Conservation (phyloP, 805 yeast genomes). For the Yamadazyma philogaea region DNA sequence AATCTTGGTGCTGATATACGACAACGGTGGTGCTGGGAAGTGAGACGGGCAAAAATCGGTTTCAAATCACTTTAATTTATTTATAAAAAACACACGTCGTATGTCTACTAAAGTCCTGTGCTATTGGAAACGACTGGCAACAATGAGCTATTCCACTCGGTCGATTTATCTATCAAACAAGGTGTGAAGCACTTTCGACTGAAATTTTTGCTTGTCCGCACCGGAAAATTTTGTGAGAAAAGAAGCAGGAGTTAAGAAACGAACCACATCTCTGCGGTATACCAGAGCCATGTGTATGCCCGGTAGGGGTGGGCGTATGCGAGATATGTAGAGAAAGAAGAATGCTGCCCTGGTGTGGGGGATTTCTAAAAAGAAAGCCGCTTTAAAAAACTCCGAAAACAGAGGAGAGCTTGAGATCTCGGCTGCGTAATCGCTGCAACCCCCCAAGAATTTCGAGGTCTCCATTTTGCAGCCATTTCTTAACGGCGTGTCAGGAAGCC, state of each 20-base stretch:
- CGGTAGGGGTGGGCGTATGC: too few species aligned
- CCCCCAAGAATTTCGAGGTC: background rate
- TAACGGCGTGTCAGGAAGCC: background rate
- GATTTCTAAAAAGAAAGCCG: background rate
- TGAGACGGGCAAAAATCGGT: background rate
- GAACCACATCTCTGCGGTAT: background rate
- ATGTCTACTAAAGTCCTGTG: too few species aligned
- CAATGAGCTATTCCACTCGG: background rate
- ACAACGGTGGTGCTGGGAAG: background rate
- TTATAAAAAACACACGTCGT: too few species aligned
- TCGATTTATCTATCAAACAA: background rate
- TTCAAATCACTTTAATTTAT: background rate
- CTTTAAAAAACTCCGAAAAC: background rate
- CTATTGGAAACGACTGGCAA: background rate
- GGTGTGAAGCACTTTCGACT: background rate
- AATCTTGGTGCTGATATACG: slow-evolving; percentile 1
- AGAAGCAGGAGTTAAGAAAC: background rate
- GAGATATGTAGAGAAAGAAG: too few species aligned
- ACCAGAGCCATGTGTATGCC: too few species aligned
- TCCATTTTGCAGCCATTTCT: slow-evolving; percentile 6
- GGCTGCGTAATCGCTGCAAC: background rate
- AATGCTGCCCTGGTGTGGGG: too few species aligned
- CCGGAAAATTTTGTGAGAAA: background rate
- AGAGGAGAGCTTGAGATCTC: background rate
- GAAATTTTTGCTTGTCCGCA: background rate